These are phyloP conservation scores for Gamsiella multidivaricata DNA, from an alignment of 192 early-diverging fungal species.

Conservation along the genomic window DNA sequence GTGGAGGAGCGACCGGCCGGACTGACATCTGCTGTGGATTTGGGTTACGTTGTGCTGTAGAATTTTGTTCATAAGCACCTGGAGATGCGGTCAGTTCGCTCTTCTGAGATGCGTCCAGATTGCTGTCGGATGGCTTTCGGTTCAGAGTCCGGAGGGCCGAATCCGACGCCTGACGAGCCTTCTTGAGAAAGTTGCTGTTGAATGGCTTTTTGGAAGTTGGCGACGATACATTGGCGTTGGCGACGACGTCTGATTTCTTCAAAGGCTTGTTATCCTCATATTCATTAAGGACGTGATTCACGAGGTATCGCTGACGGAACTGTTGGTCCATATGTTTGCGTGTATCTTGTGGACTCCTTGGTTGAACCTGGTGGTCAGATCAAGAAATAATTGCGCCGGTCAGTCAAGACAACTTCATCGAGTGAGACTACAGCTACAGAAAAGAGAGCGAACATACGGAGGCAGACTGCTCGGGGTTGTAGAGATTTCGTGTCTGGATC, in stretches of 20 bases:
- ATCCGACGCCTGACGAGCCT: conserved; percentile 44
- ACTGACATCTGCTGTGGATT: conserved; percentile 11
- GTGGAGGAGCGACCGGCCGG: neutral
- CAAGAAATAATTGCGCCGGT: no score
- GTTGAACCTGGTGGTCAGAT: no score
- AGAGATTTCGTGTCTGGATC: no score
- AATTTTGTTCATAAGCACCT: conserved; percentile 44
- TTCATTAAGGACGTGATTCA: neutral
- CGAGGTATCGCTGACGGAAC: no score
- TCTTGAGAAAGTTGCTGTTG: conserved; percentile 22
- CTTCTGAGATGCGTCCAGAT: conserved; percentile 3
- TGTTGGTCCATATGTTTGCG: no score
- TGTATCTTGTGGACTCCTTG: no score
- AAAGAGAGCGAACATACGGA: no score
- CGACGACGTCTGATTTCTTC: conserved; percentile 5
- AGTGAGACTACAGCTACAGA: no score
- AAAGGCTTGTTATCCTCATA: neutral
- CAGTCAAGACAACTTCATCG: no score
- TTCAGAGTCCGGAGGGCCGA: conserved; percentile 27
- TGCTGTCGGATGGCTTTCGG: conserved; percentile 23
- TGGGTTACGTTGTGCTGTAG: conserved; percentile 33
- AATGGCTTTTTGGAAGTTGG: conserved; percentile 14
- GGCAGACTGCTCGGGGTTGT: no score
- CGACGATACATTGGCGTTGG: no score
- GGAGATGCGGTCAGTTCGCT: neutral